Base-by-base conservation (phyloP, 106 monocot genomes). In the Dioscorea zingiberensis region DNA sequence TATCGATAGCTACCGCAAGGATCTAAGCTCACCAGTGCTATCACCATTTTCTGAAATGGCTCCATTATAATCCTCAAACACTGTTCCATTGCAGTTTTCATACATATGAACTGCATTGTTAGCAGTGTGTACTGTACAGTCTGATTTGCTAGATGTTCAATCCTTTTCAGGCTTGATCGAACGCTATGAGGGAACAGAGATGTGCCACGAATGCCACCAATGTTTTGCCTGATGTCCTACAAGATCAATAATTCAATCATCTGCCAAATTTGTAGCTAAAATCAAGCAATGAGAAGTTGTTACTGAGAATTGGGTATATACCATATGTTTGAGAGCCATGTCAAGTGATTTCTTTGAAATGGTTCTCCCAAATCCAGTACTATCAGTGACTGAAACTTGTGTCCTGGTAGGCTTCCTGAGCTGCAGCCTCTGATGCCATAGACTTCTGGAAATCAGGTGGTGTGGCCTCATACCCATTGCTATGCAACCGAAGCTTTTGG, bases 281-380 rank as follows among this genome's bases (percentile, higher is more conserved):
- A n/a, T n/a, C n/a, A n/a, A n/a, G n/a, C n/a, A n/a, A n/a, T n/a
- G n/a, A n/a, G n/a, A n/a, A n/a, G n/a, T n/a, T n/a, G n/a, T n/a
- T n/a, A n/a, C n/a, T n/a, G n/a, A n/a, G n/a, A n/a, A n/a, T n/a
- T n/a, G n/a, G n/a, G 13, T 21, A 49, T 16, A 63, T 98, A 93
- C 98, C 98, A 99, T 93, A 74, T 99, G 93, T 71, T 71, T 76
- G 21, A 93, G 77, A 30, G 98, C 98, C 93, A 99, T 87, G 76
- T 99, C 98, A 45, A 93, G 75, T 5, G 98, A 99, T 57, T 81
- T 93, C 80, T 93, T 99, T 7, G 98, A 99, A 9, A 99, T 86
- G 8, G 73, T 89, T 64, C 93, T 81, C 24, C 98, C 98, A 62
- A 98, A 98, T 56, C 94, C 94, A 47, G 69, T 79, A 57, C 81